Percentiles rank a stretch among this genome's conserved stretches.
These are phyloP conservation scores for Candida palmyrensis DNA, from an alignment of 805 yeast species.

Conservation along the genomic window DNA sequence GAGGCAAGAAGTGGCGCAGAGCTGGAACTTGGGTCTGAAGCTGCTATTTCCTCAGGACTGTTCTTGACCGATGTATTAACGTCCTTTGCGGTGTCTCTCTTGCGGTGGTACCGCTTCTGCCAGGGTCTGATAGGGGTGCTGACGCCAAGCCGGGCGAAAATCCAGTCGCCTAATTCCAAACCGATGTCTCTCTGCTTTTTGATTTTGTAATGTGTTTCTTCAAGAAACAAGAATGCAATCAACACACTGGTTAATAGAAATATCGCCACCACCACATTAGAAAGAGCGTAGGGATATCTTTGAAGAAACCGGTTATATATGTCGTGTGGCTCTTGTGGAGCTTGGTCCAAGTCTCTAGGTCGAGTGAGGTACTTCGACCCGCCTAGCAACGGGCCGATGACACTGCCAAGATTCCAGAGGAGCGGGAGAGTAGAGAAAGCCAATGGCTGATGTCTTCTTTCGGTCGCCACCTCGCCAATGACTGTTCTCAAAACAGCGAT, in stretches of 20 bases:
- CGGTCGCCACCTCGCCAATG: slow-evolving; percentile 55
- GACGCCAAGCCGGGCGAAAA: slow-evolving; percentile 15
- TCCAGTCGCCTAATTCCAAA: slow-evolving; percentile 38
- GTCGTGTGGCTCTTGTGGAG: slow-evolving; percentile 1
- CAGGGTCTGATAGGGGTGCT: slow-evolving; percentile 16
- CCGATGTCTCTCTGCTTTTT: slow-evolving; percentile 40
- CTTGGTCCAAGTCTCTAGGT: slow-evolving; percentile 22
- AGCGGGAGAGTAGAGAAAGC: slow-evolving; percentile 61
- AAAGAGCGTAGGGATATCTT: slow-evolving; percentile 46
- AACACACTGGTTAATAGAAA: slow-evolving; percentile 31
- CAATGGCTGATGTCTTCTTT: slow-evolving; percentile 54
- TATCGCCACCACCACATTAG: slow-evolving; percentile 43
- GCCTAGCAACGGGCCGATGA: slow-evolving; percentile 58
- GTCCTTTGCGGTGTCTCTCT: neutral
- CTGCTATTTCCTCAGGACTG: neutral
- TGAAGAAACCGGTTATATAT: slow-evolving; percentile 15
- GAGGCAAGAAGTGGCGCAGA: neutral
- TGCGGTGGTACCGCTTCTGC: slow-evolving; percentile 6
- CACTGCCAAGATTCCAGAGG: slow-evolving; percentile 55
- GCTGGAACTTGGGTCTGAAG: too few relatives aligned
- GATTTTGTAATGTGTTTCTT: slow-evolving; percentile 45
- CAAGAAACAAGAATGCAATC: slow-evolving; percentile 42
- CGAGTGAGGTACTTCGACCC: slow-evolving; percentile 46
- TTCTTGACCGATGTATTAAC: neutral
- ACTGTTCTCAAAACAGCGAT: slow-evolving; percentile 60